Evolutionary conservation across 805 yeast genomes (phyloP), one percentile per base, ranked within the genome.

Genomic region (Gaillardinia entomophila): DNA sequence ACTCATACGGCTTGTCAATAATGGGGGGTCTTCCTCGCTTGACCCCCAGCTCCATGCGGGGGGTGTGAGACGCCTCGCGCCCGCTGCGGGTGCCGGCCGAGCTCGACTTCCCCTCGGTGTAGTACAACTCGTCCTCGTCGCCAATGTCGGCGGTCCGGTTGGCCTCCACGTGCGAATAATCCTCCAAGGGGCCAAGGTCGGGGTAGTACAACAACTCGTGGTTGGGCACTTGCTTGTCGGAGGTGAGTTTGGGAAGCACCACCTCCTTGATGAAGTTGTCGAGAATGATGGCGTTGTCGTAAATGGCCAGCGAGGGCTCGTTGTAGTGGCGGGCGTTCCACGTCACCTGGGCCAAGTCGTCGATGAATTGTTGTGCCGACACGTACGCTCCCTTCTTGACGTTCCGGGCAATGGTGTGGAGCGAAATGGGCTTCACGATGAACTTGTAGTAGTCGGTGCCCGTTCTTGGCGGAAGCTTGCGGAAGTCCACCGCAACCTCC

Each of bases 251-350:
- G 11, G 81, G 78, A 20, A 82, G 62, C 19, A 68, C 61, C 27
- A 55, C 57, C 6, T 68, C 65, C 34, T 54, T 58, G 29, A 81
- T 51, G 49, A 57, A 77, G 27, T 65, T 54, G 45, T 81, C 81
- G 40, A 81, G 55, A 15, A 77, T 62, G 13, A 68, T 63, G 3
- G 88, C 96, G 45, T 82, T 83, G 16, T 67, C 66, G 57, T 82
- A 83, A 33, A 83, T 81, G 12, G 64, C 63, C 1, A 88, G 76
- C 11, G 71, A 78, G 40, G 77, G 79, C 36, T 77, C 78, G 57
- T 90, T 90, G 57, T 81, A 90, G 29, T 80, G 74, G 38, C 85
- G 75, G 3, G 97, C 96, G 51, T 90, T 90, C 88, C 95, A 86
- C 1, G 86, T 74, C 32, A 90, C 82, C 55, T 85, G 94, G 1